A percentile compares a stretch with the other conserved stretches of the same genome.
phyloP scores from a whole-genome alignment of 2,329 filamentous ascomycete genomes.

The Neoscytalidium dimidiatum region DNA sequence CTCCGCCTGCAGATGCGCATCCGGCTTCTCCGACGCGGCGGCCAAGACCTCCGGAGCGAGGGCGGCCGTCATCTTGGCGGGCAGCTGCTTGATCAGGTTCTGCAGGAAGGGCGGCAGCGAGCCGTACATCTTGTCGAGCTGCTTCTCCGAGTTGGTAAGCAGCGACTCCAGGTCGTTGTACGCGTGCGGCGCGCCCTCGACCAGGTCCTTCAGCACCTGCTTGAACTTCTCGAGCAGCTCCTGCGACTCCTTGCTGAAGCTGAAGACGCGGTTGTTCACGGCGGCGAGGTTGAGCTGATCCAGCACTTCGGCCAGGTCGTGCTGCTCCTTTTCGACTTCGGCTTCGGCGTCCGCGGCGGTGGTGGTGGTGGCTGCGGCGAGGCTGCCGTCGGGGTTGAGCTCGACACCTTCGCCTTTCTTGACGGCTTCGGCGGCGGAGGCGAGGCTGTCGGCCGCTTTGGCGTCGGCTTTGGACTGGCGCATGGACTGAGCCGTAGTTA shows the following conservation, averaged over 20 bases:
- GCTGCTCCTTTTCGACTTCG: conserved; percentile 57
- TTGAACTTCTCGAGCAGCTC: conserved; percentile 84
- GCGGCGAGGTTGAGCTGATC: conserved; percentile 82
- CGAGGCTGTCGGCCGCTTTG: conserved; percentile 36
- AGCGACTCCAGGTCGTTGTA: conserved; percentile 82
- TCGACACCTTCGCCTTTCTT: conserved; percentile 30
- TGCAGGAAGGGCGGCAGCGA: conserved; percentile 76
- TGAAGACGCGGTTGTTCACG: conserved; percentile 82
- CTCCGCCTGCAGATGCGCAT: conserved; percentile 31
- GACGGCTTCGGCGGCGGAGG: conserved; percentile 34
- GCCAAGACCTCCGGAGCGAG: conserved; percentile 82
- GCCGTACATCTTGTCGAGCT: conserved; percentile 64
- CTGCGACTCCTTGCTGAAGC: conserved; percentile 79
- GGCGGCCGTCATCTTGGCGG: conserved; percentile 74
- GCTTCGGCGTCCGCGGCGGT: conserved; percentile 27
- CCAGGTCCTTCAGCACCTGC: conserved; percentile 84
- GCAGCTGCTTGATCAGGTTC: conserved; percentile 82
- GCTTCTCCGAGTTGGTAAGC: conserved; percentile 63
- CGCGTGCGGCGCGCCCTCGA: conserved; percentile 90
- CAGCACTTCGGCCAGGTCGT: conserved; percentile 77
- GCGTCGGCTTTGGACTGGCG: conserved; percentile 37
- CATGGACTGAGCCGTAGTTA: conserved; percentile 25
- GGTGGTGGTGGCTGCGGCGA: conserved; percentile 19
- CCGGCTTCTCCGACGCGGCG: conserved; percentile 69
- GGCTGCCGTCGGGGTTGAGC: conserved; percentile 34